Evolutionary conservation across 768 basidiomycete genomes (phyloP), one percentile per base, ranked within the genome.

Genomic region (Naganishia onofrii): DNA sequence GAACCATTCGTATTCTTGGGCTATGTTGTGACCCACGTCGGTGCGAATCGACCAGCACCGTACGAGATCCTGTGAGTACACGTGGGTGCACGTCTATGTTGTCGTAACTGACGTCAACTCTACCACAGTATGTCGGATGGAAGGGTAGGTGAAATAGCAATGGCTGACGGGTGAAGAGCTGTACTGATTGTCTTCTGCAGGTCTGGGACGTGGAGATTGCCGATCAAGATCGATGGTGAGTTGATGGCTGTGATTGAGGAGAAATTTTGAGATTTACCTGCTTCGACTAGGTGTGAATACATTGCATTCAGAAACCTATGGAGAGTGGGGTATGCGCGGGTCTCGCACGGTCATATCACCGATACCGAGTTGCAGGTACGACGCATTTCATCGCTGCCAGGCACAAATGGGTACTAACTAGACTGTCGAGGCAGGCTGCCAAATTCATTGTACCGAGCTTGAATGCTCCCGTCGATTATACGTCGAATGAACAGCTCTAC

Each of bases 211-310:
- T 69, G 1, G 67, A 67, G 29, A 69, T 71, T 31, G 36, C 21
- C 9, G 70, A 72, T 69, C 34, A 53, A 10, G 54, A 66, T 65
- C 32, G 71, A 36, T 72, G 71, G 71, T 70, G 36, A 19, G 68
- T 58, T 26, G n/a, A 19, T 38, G 23, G 23, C 3, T 26, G 6
- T 4, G 48, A 51, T 6, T 4, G 7, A n/a, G 19, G 9, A 17
- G 15, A 8, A 57, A 19, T n/a, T n/a, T 3, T 15, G 21, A 57
- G 87, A 21, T 90, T 91, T 6, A 92, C 92, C 75, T 84, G 88
- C 51, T 87, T 89, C 12, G 72, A 82, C 91, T 74, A 82, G 90
- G 90, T 95, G 92, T 82, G 90, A 94, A 83, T 94, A 94, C 76
- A 91, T 95, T 60, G 82, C 91, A 29, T 94, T 91, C 78, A 86